Base-by-base conservation (phyloP, 2,329 filamentous ascomycete genomes). In the Dactylellina drechsleri region DNA sequence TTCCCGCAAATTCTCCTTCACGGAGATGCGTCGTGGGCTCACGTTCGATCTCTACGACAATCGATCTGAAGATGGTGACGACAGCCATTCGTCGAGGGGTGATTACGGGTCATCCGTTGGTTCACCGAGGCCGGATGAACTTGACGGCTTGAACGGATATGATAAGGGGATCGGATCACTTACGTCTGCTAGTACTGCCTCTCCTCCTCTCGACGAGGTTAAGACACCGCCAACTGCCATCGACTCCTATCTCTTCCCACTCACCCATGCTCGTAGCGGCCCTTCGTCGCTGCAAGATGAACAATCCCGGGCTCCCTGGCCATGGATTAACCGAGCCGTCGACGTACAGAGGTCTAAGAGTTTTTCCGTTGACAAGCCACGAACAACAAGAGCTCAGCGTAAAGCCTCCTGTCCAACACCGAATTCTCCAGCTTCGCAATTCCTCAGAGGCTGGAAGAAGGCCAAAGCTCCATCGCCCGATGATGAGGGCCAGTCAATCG, bases 401-500 rank as follows among this genome's bases (percentile, higher is more conserved):
- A 59, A 73, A 53, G 66, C 68, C 36, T 71, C 64, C 13, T 59
- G 56, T 26, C 62, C 71, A 43, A 77, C 65, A 10, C 26, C 71
- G 45, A 73, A 74, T 54, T 70, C 68, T 26, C 62, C 71, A 8
- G 71, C 71, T n/a, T 68, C 71, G 1, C 64, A 67, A 58, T 75
- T 75, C 47, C 61, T 75, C 26, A 60, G 64, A 56, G 71, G 71
- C 26, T 75, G 71, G 71, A 75, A 75, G 36, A 57, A 75, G 49
- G 49, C 72, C 12, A 72, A 66, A 26, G 66, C 70, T 16, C 26
- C 68, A 43, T 76, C 88, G 72, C 88, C 87, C 12, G 89, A 91
- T 79, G 87, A 89, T 57, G 88, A 90, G 82, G 89, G 89, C 2
- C 88, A 90, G 79, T 86, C 88, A 73, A 86, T 91, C 54, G 88